These are phyloP conservation scores for Silene noctiflora DNA, from an alignment of 179 eudicot genomes.

Conservation along the genomic window DNA sequence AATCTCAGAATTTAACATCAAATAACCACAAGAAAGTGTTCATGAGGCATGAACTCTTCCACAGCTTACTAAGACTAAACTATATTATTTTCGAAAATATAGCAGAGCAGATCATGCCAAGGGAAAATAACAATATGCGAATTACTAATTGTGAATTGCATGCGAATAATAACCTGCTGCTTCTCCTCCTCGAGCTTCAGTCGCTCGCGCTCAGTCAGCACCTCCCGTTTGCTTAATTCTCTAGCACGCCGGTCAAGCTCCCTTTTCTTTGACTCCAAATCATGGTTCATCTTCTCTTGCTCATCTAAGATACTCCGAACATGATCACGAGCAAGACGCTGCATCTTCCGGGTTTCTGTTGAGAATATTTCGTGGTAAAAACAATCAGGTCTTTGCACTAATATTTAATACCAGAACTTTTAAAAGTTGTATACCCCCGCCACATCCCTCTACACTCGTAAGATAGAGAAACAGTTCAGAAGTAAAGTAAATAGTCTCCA, in stretches of 20 bases:
- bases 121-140: conserved; percentile 2
- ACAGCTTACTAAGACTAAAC: conserved; percentile 9
- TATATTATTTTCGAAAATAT: not conserved
- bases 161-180: conserved; percentile 34
- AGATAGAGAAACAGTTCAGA: not conserved
- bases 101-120: not conserved
- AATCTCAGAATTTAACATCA: not conserved
- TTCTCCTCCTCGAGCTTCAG: conserved; percentile 48
- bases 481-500: not conserved
- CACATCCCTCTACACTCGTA: not conserved
- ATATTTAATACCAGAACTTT: not conserved
- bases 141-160: not conserved
- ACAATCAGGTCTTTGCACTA: not conserved
- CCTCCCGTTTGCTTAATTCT: conserved; percentile 49
- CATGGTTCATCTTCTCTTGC: conserved; percentile 44
- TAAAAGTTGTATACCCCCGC: not conserved
- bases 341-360: conserved; percentile 52
- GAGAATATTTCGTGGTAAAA: not conserved
- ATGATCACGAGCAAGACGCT: conserved; percentile 36
- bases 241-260: conserved; percentile 44
- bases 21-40: not conserved
- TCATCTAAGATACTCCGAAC: conserved; percentile 39
- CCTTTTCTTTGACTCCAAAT: conserved; percentile 40
- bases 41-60: not conserved
- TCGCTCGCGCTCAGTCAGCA: conserved; percentile 49